Evolutionary conservation across 306 rosid genomes (phyloP).

Genomic region (Fragaria ananassa): DNA sequence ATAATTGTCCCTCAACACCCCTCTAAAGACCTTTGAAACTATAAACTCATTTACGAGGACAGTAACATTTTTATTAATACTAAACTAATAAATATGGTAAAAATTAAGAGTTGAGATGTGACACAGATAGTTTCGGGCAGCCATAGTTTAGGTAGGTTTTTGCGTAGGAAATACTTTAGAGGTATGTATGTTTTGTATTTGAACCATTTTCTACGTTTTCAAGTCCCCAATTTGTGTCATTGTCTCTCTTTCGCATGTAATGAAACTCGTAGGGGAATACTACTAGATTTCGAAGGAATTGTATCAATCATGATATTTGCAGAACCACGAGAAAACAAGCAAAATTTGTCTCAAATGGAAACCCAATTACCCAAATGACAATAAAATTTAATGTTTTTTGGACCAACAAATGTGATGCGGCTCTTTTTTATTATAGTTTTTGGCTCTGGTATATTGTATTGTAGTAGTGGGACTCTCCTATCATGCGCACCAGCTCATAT

Average conservation of each 20-base stretch:
- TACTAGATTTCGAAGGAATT: neutral
- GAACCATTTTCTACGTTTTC: neutral
- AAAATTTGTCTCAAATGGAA: neutral
- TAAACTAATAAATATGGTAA: no score
- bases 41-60: no score
- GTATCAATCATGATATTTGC: neutral
- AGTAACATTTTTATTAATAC: no score
- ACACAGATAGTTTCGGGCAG: no score
- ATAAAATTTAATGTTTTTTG: neutral
- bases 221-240: neutral
- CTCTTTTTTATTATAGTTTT: neutral
- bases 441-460: neutral
- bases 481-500: slow-evolving; percentile 83
- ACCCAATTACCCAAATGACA: neutral
- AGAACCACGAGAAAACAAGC: neutral
- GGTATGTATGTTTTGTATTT: neutral
- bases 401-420: neutral
- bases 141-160: neutral
- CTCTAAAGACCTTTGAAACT: no score
- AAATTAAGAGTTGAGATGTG: no score
- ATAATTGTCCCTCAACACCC: no score
- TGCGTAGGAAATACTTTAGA: neutral
- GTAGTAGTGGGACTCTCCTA: neutral
- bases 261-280: neutral
- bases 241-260: neutral